phyloP scores from a whole-genome alignment of 192 early-diverging fungal genomes.

The Fimicolochytrium jonesii region DNA sequence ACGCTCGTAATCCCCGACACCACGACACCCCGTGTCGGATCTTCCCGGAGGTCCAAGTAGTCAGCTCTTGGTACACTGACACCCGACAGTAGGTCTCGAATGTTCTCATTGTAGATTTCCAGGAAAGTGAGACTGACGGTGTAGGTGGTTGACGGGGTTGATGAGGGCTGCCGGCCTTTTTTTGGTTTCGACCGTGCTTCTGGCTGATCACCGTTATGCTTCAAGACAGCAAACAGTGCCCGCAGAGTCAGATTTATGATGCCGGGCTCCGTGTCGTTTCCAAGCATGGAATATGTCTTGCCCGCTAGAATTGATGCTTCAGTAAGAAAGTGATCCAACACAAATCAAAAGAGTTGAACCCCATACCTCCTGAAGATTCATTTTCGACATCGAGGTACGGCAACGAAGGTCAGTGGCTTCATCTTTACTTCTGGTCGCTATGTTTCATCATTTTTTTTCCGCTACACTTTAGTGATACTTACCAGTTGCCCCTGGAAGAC shows the following conservation, averaged over 20 bases:
- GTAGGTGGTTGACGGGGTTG: neutral
- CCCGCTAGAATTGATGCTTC: slow-evolving; percentile 61
- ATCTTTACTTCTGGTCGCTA: too few species aligned
- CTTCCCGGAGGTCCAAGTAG: slow-evolving; percentile 70
- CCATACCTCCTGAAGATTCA: too few species aligned
- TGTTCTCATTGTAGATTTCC: slow-evolving; percentile 61
- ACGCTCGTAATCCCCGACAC: slow-evolving; percentile 56
- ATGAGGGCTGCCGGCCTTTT: neutral
- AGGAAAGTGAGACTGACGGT: slow-evolving; percentile 44
- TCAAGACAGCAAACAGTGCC: slow-evolving; percentile 60
- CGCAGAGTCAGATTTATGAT: slow-evolving; percentile 63
- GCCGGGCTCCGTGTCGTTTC: slow-evolving; percentile 59
- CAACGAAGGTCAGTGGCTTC: too few species aligned
- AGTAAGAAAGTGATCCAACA: neutral
- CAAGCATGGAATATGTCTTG: slow-evolving; percentile 80
- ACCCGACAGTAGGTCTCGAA: slow-evolving; percentile 55
- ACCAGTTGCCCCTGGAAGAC: too few species aligned
- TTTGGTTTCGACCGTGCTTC: too few species aligned
- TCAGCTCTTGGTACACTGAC: slow-evolving; percentile 12
- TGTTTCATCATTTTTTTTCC: too few species aligned
- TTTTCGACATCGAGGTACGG: too few species aligned
- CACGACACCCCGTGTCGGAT: slow-evolving; percentile 52
- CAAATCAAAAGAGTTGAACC: too few species aligned
- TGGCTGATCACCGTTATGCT: too few species aligned
- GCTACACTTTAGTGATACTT: neutral